These are phyloP conservation scores for Iris macrosiphon DNA, from an alignment of 106 monocot species.

Conservation along the genomic window DNA sequence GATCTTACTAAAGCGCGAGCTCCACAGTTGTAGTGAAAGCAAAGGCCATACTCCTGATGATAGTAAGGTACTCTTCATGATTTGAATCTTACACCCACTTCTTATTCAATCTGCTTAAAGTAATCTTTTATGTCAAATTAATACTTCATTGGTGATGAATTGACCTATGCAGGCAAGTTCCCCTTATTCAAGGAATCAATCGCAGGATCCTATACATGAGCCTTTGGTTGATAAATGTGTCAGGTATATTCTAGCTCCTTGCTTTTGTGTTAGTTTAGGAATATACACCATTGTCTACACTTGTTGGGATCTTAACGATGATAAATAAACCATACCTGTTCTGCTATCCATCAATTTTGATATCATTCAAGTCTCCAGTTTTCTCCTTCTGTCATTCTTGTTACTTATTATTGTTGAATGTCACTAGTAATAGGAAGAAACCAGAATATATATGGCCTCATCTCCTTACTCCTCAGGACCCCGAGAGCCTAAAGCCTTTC, in stretches of 20 bases:
- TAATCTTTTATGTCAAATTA: constrained; percentile 1
- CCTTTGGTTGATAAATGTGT: constrained; percentile 11
- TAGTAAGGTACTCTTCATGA: constrained; percentile 23
- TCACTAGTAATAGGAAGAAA: no score
- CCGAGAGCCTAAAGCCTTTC: no score
- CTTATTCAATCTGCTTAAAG: not conserved
- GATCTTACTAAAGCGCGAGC: constrained; percentile 28
- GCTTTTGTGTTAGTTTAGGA: no score
- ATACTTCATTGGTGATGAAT: constrained; percentile 11
- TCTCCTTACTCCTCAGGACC: no score
- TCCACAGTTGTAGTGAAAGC: constrained; percentile 9
- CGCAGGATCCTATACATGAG: constrained; percentile 2
- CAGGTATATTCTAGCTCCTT: constrained; percentile 17
- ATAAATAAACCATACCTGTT: no score
- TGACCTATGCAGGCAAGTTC: not conserved
- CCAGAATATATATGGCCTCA: no score
- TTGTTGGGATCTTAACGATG: no score
- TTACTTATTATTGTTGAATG: no score
- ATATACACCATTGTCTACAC: no score
- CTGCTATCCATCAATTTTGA: no score
- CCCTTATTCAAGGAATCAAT: constrained; percentile 4
- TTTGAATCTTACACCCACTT: not conserved
- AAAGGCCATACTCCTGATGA: constrained; percentile 20
- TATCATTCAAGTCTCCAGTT: no score
- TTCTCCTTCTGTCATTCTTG: no score